Conservation (phyloP, 129 eudicot genomes). For the Flaveria ramosissima region DNA sequence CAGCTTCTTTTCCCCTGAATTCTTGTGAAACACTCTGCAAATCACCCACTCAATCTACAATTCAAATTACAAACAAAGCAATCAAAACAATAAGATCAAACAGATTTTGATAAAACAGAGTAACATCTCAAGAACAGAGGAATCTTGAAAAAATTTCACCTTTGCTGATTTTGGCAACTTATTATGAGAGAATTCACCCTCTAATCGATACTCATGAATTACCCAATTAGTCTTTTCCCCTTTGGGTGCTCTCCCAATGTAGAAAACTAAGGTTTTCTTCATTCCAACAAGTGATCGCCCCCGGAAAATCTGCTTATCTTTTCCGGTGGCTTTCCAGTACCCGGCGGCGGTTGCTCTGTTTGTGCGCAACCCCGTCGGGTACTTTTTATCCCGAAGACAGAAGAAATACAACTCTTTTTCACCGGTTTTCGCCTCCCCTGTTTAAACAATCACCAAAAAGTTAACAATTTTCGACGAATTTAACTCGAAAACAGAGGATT, state of each 20-base stretch:
- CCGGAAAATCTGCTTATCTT: constrained; percentile 78
- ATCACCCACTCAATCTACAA: constrained; percentile 95
- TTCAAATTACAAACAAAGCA: constrained; percentile 1
- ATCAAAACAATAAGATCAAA: neutral
- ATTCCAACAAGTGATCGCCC: constrained; percentile 73
- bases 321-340: constrained; percentile 97
- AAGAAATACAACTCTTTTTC: constrained; percentile 96
- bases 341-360: constrained; percentile 90
- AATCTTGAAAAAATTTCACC: constrained; percentile 38
- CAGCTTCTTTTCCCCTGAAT: constrained; percentile 58
- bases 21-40: constrained; percentile 74
- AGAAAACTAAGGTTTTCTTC: constrained; percentile 93
- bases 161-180: constrained; percentile 66
- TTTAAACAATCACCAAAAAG: neutral
- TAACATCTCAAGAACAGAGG: constrained; percentile 22
- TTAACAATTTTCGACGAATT: neutral
- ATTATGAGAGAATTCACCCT: constrained; percentile 62
- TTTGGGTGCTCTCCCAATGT: constrained; percentile 93
- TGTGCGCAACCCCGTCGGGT: constrained; percentile 90
- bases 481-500: neutral
- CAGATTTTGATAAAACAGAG: neutral
- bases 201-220: constrained; percentile 80
- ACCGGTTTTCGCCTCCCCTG: constrained; percentile 86
- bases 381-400: constrained; percentile 85
- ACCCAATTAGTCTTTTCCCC: constrained; percentile 93